Base-by-base conservation (phyloP, 257 asterid species). In the Voacanga thouarsii region DNA sequence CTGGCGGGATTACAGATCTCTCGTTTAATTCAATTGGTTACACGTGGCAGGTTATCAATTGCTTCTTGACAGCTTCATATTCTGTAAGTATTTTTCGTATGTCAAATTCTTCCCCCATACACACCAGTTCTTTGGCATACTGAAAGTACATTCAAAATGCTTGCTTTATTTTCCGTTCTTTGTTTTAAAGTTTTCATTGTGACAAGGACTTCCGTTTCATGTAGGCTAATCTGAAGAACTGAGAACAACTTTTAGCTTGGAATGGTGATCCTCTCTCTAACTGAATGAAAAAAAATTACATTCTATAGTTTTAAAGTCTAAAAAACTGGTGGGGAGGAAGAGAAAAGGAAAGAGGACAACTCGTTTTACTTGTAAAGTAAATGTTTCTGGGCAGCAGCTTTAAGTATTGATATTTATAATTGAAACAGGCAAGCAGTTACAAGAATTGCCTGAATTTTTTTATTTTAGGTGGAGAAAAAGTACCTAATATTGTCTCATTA, bases 1-100 rank as follows among this genome's bases (percentile, higher is more conserved):
- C 96, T 24, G 99, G 99, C 74, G 99, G 99, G 80, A 82, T 94
- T 77, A 94, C 98, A 5, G 98, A 94, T 85, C 89, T 94, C 80
- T 89, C 97, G 65, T 94, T 94, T 77, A 83, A 91, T 83, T 96
- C 94, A 77, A 18, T 85, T 84, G 99, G 99, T 78, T 96, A 96
- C 83, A 84, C 90, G 23, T 96, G 99, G 98, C 99, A 96, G 89
- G 85, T 96, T 70, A 78, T 93, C 83, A 96, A 96, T 82, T 96
- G 99, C 81, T 89, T 89, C 85, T 78, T 96, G 85, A 96, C 99
- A 18, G 99, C 99, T 66, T 92, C 99, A 18, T 96, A 96, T 82
- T 96, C 99, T 78, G 99, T 93, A 78, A 90, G 98, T 83, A 66
- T 28, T 49, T 74, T 14, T 71, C 41, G 76, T 6, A 60, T 74